Conservation (phyloP, 2,329 filamentous ascomycete species). For the Ustulina deusta region DNA sequence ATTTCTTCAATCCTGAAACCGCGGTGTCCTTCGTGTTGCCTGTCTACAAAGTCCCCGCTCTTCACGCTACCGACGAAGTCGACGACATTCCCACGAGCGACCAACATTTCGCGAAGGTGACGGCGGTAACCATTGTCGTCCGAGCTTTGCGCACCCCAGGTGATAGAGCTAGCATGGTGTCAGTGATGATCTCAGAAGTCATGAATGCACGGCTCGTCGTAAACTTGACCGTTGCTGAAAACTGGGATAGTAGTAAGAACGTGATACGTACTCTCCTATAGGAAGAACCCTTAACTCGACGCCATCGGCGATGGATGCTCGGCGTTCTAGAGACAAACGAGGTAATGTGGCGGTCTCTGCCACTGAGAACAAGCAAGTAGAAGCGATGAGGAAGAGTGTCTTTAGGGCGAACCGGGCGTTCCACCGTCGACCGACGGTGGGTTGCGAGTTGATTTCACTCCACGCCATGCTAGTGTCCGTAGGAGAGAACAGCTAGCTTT, state of each 20-base stretch:
- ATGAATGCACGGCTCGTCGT: background rate
- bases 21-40: conserved; percentile 20
- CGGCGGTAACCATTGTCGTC: conserved; percentile 11
- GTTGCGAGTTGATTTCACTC: background rate
- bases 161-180: conserved; percentile 16
- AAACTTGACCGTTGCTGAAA: background rate
- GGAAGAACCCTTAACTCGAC: conserved; percentile 17
- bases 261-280: conserved; percentile 19
- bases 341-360: background rate
- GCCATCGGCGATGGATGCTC: background rate
- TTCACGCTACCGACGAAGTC: conserved; percentile 5
- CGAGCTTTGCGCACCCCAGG: conserved; percentile 8
- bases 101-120: background rate
- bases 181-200: background rate
- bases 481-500: background rate
- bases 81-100: conserved; percentile 2
- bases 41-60: background rate
- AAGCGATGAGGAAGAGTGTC: conserved; percentile 3
- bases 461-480: conserved; percentile 1
- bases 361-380: background rate
- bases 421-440: background rate
- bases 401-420: background rate
- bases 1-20: conserved; percentile 8
- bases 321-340: background rate
- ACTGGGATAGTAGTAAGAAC: background rate